A percentile compares a stretch with the other conserved stretches of the same genome.
Conservation (phyloP, 345 rosid genomes). For the Syzygium aromaticum region DNA sequence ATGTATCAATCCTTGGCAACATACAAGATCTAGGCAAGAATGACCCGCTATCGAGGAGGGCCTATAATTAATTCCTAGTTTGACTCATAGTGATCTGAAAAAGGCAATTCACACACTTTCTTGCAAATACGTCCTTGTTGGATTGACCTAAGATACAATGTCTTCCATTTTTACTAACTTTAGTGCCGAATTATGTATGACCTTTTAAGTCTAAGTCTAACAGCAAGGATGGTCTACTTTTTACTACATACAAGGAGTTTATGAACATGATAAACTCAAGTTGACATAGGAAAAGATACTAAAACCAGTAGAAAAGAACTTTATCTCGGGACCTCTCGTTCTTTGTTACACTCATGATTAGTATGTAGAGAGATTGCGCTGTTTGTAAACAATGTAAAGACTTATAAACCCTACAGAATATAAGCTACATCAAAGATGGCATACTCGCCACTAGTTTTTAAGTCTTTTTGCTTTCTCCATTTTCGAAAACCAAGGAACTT, state of each 20-base stretch:
- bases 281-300: background rate
- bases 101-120: background rate
- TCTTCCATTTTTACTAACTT: background rate
- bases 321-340: background rate
- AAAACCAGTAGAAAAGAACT: no score
- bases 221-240: background rate
- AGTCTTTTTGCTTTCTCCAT: background rate
- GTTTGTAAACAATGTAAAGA: background rate
- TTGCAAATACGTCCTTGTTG: background rate
- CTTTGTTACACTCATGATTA: background rate
- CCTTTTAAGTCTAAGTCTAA: background rate
- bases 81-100: background rate
- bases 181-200: background rate
- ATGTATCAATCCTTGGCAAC: background rate
- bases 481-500: background rate
- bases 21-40: background rate
- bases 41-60: background rate
- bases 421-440: background rate
- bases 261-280: background rate
- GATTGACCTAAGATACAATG: background rate
- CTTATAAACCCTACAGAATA: background rate
- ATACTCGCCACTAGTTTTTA: background rate
- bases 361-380: background rate
- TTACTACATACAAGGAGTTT: background rate
- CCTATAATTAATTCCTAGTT: background rate